Conservation (phyloP, 1,139 yeast genomes). For the Geotrichum reessii region DNA sequence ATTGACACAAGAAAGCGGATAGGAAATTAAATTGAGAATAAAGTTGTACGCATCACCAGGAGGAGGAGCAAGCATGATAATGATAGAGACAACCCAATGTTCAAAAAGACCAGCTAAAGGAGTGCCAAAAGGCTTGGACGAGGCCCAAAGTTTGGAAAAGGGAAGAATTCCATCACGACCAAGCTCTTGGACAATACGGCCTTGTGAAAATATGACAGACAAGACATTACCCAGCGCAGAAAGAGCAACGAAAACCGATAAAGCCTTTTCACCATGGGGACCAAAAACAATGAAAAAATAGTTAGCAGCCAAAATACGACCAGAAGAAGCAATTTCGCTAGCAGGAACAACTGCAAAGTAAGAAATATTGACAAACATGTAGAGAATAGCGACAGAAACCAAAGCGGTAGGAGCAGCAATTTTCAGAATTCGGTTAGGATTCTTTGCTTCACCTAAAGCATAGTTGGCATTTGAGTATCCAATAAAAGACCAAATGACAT, state of each 20-base stretch:
- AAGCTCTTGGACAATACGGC: constrained; percentile 68
- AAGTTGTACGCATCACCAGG: constrained; percentile 76
- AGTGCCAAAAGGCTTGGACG: constrained; percentile 51
- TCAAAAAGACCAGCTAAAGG: constrained; percentile 52
- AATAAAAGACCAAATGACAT: constrained; percentile 70
- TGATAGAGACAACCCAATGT: constrained; percentile 49
- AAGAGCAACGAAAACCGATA: constrained; percentile 68
- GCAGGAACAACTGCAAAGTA: constrained; percentile 74
- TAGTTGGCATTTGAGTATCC: constrained; percentile 60
- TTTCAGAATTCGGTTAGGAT: constrained; percentile 63
- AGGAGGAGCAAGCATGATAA: constrained; percentile 61
- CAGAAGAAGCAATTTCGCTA: constrained; percentile 53
- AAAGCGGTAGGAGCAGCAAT: constrained; percentile 71
- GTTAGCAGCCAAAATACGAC: constrained; percentile 67
- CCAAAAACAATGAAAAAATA: constrained; percentile 75
- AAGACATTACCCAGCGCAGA: constrained; percentile 75
- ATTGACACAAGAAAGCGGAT: constrained; percentile 68
- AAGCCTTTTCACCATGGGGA: constrained; percentile 53
- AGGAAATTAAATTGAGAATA: constrained; percentile 66
- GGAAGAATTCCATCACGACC: constrained; percentile 72
- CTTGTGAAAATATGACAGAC: constrained; percentile 73
- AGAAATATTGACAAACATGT: constrained; percentile 64
- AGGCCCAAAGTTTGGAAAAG: constrained; percentile 51
- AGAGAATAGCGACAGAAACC: constrained; percentile 51
- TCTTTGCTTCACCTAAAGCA: constrained; percentile 70